These are phyloP conservation scores for Rhododendron williamsianum DNA, from an alignment of 148 eudicot genomes.

Conservation along the genomic window DNA sequence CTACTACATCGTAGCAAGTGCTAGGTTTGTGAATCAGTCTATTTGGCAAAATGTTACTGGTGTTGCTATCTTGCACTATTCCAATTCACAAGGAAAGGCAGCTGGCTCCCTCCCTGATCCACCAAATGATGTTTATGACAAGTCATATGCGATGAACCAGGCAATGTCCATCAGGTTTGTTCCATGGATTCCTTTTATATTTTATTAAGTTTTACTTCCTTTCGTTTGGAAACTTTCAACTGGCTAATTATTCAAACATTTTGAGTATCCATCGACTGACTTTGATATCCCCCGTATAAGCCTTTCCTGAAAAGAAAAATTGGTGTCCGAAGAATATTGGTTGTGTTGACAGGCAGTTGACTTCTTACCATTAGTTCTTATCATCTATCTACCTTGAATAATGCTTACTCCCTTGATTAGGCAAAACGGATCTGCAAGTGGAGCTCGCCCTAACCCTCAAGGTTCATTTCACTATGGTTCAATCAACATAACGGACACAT, in stretches of 20 bases:
- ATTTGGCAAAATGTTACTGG: slow-evolving; percentile 87
- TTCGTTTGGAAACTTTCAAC: neutral
- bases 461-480: slow-evolving; percentile 89
- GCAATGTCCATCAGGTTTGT: slow-evolving; percentile 84
- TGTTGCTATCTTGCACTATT: slow-evolving; percentile 81
- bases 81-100: slow-evolving; percentile 83
- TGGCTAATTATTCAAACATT: neutral
- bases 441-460: slow-evolving; percentile 97
- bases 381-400: neutral
- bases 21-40: slow-evolving; percentile 78
- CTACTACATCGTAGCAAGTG: slow-evolving; percentile 90
- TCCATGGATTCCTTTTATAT: neutral
- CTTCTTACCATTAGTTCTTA: neutral
- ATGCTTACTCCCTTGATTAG: slow-evolving; percentile 27
- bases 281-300: neutral
- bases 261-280: neutral
- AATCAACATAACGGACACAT: slow-evolving; percentile 64
- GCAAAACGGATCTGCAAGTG: slow-evolving; percentile 86
- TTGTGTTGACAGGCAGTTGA: neutral
- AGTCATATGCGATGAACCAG: slow-evolving; percentile 65
- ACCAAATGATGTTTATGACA: slow-evolving; percentile 66
- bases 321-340: neutral
- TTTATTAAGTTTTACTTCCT: neutral
- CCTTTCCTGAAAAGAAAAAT: neutral
- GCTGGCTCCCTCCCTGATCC: slow-evolving; percentile 92